phyloP scores from a whole-genome alignment of 225 moss, liverwort and hornwort genomes.

The Asterella californica region DNA sequence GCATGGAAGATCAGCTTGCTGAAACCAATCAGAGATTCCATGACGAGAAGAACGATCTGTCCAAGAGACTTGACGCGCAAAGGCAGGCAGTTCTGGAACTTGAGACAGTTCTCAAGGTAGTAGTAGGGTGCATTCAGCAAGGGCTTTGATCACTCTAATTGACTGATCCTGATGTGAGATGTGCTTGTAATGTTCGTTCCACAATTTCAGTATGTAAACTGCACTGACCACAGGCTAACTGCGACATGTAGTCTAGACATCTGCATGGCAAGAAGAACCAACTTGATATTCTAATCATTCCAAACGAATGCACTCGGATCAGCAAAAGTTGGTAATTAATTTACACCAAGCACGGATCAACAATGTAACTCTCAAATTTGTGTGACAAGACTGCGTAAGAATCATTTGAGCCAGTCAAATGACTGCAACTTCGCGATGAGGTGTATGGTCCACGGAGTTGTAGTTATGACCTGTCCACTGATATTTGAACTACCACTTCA shows the following conservation, averaged over 20 bases:
- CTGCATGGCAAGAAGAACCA: not conserved
- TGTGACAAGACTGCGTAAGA: no score
- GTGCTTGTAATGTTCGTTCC: no score
- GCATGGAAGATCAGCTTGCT: conserved; percentile 45
- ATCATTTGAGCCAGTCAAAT: no score
- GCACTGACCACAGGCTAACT: not conserved
- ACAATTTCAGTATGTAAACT: not conserved
- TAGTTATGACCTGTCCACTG: no score
- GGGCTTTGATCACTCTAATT: no score
- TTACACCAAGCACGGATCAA: no score
- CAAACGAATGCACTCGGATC: not conserved
- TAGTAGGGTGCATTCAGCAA: not conserved
- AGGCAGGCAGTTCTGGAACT: conserved; percentile 18
- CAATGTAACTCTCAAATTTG: no score
- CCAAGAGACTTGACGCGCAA: conserved; percentile 31
- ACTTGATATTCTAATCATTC: not conserved
- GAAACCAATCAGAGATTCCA: conserved; percentile 28
- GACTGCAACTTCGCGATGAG: no score
- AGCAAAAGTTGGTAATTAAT: not conserved
- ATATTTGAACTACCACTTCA: no score
- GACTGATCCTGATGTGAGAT: no score
- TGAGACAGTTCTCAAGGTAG: conserved; percentile 36
- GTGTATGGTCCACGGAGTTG: no score
- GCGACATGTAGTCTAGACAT: not conserved
- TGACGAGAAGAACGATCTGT: conserved; percentile 35